Evolutionary conservation across 192 early-diverging fungal species (phyloP).

Genomic region (Backusella macrospora): DNA sequence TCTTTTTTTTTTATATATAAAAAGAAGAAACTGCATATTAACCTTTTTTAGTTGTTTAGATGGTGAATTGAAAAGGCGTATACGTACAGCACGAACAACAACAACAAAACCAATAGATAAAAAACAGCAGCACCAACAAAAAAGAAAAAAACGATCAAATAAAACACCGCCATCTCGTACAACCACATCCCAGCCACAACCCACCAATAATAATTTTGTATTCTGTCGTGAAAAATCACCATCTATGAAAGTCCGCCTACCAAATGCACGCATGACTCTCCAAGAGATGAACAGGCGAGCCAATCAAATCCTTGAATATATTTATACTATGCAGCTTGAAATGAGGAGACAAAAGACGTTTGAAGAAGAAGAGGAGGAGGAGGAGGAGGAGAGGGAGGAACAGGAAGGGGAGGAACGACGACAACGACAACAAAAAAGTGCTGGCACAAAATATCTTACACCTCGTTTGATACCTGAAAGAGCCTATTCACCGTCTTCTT

Average conservation of each 20-base stretch:
- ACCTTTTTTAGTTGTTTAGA: neutral
- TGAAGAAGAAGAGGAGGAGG: neutral
- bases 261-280: conserved; percentile 53
- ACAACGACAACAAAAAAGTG: neutral
- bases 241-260: conserved; percentile 53
- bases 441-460: conserved; percentile 10
- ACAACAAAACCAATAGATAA: conserved; percentile 11
- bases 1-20: too few species aligned
- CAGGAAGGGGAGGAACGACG: neutral
- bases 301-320: conserved; percentile 68
- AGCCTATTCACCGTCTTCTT: conserved; percentile 21
- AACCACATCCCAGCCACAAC: conserved; percentile 23
- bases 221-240: conserved; percentile 26
- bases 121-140: neutral
- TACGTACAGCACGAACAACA: neutral
- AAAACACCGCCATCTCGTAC: conserved; percentile 13
- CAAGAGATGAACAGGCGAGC: conserved; percentile 71
- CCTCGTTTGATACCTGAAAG: conserved; percentile 19
- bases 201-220: neutral
- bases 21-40: neutral
- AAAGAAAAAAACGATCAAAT: neutral
- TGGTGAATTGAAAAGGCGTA: neutral
- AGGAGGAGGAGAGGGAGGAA: neutral
- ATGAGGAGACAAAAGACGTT: conserved; percentile 30
- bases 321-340: conserved; percentile 51